Evolutionary conservation across 106 monocot species (phyloP).

Genomic region (Platanthera guangdongensis): DNA sequence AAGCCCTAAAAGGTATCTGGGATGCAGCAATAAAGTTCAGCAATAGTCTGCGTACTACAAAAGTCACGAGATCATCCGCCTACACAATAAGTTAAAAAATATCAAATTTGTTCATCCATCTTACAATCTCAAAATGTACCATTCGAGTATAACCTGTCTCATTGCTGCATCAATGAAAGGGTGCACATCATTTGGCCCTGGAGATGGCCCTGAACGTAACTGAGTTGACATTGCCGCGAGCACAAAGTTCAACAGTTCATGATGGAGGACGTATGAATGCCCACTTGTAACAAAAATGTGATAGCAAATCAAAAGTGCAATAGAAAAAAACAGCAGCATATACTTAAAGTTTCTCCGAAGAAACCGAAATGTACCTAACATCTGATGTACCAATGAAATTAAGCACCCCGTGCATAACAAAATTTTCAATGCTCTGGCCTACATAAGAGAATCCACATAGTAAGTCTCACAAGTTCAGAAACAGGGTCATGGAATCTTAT

Average conservation of each 20-base stretch:
- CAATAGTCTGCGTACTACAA: constrained; percentile 65
- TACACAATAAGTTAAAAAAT: constrained; percentile 21
- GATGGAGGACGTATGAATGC: constrained; percentile 70
- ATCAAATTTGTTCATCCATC: neutral
- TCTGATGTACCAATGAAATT: constrained; percentile 64
- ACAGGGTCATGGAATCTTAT: neutral
- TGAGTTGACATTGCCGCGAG: constrained; percentile 92
- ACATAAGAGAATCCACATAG: constrained; percentile 16
- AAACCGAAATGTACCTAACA: constrained; percentile 59
- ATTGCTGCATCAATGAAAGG: constrained; percentile 93
- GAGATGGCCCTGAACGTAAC: constrained; percentile 75
- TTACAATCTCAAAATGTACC: neutral
- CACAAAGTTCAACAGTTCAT: constrained; percentile 89
- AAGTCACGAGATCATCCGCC: constrained; percentile 56
- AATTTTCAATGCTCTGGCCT: constrained; percentile 58
- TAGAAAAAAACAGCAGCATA: neutral
- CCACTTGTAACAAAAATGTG: constrained; percentile 43
- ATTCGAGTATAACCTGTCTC: constrained; percentile 49
- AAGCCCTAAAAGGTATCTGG: constrained; percentile 38
- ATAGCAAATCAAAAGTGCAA: constrained; percentile 24
- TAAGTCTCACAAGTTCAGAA: neutral
- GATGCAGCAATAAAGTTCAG: constrained; percentile 68
- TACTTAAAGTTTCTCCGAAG: constrained; percentile 1
- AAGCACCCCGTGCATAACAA: constrained; percentile 68
- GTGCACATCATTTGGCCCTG: constrained; percentile 66